phyloP scores from a whole-genome alignment of 2,329 filamentous ascomycete genomes.

The Exophiala sp. region DNA sequence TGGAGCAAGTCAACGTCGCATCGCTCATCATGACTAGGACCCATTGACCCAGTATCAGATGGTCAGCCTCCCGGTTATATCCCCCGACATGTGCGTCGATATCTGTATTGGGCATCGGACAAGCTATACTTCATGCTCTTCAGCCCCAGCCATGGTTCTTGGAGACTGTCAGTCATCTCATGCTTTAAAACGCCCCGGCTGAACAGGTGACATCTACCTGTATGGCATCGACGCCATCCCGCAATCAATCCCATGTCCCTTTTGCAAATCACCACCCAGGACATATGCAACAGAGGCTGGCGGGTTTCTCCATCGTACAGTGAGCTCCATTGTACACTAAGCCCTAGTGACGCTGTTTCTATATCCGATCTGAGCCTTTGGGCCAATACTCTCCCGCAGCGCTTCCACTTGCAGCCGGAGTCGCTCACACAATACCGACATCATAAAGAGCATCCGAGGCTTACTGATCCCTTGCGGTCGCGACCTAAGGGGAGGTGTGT shows the following conservation, averaged over 20 bases:
- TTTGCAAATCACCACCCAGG: neutral
- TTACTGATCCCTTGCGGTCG: neutral
- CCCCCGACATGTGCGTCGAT: neutral
- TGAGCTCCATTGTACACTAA: conserved; percentile 2
- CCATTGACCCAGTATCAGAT: neutral
- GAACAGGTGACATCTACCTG: neutral
- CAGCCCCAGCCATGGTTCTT: neutral
- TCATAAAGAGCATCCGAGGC: neutral
- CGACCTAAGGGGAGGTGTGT: neutral
- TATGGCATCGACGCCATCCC: conserved; percentile 9
- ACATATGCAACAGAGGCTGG: neutral
- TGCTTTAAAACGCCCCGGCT: neutral
- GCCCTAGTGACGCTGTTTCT: conserved; percentile 13
- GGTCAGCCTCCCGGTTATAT: neutral
- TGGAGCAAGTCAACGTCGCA: conserved; percentile 13
- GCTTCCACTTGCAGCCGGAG: neutral
- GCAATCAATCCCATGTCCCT: conserved; percentile 4
- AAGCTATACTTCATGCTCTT: neutral
- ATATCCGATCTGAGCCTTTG: conserved; percentile 6
- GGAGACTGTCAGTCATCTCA: neutral
- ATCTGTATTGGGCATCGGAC: neutral
- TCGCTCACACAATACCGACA: neutral
- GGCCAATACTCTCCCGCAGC: neutral
- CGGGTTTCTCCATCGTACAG: neutral
- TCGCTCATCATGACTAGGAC: conserved; percentile 2